Evolutionary conservation across 768 basidiomycete species (phyloP).

Genomic region (Leccinellum albellum): DNA sequence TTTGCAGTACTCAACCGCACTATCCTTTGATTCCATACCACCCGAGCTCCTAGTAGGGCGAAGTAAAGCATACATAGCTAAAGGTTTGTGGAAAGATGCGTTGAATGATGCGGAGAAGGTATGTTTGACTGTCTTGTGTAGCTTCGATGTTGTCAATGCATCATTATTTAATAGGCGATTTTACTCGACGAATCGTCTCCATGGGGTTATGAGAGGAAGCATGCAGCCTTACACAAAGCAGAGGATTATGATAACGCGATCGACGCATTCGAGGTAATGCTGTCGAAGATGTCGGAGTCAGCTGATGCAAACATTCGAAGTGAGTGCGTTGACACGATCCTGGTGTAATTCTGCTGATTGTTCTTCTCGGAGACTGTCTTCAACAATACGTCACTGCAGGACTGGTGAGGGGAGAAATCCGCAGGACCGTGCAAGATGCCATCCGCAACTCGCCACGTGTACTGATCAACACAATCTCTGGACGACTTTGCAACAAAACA

Average conservation of each 20-base stretch:
- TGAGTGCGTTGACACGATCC: neutral
- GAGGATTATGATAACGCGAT: neutral
- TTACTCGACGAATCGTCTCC: neutral
- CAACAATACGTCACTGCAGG: no score
- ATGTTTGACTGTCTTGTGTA: neutral
- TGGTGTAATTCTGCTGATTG: neutral
- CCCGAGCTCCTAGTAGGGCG: neutral
- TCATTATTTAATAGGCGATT: neutral
- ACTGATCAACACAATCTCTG: neutral
- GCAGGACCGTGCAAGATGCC: neutral
- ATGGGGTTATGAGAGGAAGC: neutral
- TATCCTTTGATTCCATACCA: neutral
- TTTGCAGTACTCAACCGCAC: neutral
- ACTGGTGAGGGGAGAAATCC: neutral
- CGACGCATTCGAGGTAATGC: neutral
- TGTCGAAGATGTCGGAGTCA: neutral
- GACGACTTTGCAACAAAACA: neutral
- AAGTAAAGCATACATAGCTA: neutral
- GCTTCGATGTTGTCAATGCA: neutral
- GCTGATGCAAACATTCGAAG: neutral
- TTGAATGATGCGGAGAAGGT: slow-evolving; percentile 1
- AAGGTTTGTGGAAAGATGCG: neutral
- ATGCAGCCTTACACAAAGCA: neutral
- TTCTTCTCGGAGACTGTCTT: no score
- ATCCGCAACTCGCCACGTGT: neutral